Evolutionary conservation across 495 filamentous ascomycete species (phyloP).

Genomic region (Daldinia vernicosa): DNA sequence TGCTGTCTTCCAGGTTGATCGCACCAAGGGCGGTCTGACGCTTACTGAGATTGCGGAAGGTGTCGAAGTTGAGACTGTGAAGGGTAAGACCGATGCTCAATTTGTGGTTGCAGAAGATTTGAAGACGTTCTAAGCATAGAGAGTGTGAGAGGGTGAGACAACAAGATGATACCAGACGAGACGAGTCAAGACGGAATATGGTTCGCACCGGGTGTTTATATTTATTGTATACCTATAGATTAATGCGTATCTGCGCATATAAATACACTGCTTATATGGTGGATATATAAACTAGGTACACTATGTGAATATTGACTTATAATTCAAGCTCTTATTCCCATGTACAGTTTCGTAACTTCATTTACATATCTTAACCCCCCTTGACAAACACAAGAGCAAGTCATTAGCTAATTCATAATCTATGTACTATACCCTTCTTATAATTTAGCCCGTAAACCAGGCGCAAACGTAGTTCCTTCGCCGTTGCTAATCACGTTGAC

Average conservation of each 20-base stretch:
- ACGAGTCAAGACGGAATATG: background rate
- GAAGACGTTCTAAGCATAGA: slow-evolving; percentile 54
- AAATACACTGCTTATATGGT: background rate
- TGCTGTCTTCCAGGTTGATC: slow-evolving; percentile 67
- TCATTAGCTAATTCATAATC: background rate
- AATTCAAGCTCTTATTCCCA: background rate
- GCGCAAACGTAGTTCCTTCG: slow-evolving; percentile 67
- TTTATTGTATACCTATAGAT: slow-evolving; percentile 28
- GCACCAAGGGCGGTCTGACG: slow-evolving; percentile 58
- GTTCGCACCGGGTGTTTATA: slow-evolving; percentile 7
- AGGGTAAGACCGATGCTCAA: slow-evolving; percentile 62
- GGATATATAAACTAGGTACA: background rate
- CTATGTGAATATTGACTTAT: background rate
- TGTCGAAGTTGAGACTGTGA: slow-evolving; percentile 62
- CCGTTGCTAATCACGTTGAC: slow-evolving; percentile 69
- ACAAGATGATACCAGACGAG: background rate
- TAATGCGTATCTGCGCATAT: slow-evolving; percentile 4
- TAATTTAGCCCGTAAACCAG: slow-evolving; percentile 59
- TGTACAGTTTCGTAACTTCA: background rate
- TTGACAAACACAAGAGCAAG: background rate
- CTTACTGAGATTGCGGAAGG: slow-evolving; percentile 65
- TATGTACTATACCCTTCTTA: slow-evolving; percentile 37
- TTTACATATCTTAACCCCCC: background rate
- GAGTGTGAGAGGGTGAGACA: background rate
- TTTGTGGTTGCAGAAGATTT: slow-evolving; percentile 61